Base-by-base conservation (phyloP, 2,329 filamentous ascomycete genomes). In the Intubia oerlemansii region DNA sequence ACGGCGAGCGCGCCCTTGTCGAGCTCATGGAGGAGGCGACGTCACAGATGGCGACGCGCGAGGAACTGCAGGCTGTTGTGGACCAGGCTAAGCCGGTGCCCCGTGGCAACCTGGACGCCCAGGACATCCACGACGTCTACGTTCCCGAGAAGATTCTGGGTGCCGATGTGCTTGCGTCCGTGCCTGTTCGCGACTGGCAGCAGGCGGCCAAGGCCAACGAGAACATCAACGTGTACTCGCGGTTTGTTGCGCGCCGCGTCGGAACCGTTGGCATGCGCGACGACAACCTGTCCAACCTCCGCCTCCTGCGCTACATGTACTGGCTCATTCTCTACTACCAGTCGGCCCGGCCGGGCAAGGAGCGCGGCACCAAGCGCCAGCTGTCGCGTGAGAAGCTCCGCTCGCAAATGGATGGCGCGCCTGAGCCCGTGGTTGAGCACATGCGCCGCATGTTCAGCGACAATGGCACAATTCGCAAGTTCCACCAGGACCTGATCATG, bases 141-240 rank as follows among this genome's bases (percentile, higher is more conserved):
- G 57, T 72, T 4, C 57, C 69, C 11, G 58, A 68, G 17, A 55
- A 55, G 7, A 55, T 88, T 21, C 68, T 88, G 30, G 74, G 75
- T 2, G 49, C 53, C 14, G 70, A 77, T 21, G 63, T 76, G 15
- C 60, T 82, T 46, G 64, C 66, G 29, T 52, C 66, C 10, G 57
- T 88, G 7, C 66, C 70, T 9, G 62, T 84, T 33, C 66, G 67
- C 42, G 71, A 80, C 38, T 88, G 79, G 79, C 61, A 75, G 37
- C 66, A 80, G 33, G 60, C 63, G 27, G 57, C 62, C n/a, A 61
- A 62, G 39, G 58, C 61, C 15, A 59, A 61, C 18, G 56, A 70
- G 38, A 55, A 58, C 30, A 56, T 78, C 21, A 45, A 59, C 25
- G 52, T 70, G 19, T 52, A 48, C 24, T 76, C 68, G 21, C 59